Conservation (phyloP, 2,329 filamentous ascomycete species). For the Pseudocercospora eumusae region DNA sequence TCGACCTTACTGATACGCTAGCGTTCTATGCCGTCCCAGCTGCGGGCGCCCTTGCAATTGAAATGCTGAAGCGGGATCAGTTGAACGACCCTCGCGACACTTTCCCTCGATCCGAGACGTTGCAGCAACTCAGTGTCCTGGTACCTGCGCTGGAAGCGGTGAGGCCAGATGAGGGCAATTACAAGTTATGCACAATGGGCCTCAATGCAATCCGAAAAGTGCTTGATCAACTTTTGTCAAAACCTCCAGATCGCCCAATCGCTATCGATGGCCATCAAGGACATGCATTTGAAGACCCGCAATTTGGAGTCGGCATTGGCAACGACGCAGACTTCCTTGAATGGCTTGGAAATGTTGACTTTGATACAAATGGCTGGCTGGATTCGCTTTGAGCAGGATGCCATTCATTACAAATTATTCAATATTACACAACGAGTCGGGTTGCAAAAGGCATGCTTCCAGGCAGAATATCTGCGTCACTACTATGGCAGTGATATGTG, state of each 20-base stretch:
- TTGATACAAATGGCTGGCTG: conserved; percentile 20
- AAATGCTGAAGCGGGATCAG: conserved; percentile 25
- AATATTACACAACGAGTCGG: not conserved
- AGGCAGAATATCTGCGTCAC: too few relatives aligned
- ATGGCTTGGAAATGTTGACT: conserved; percentile 27
- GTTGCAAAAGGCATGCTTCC: too few relatives aligned
- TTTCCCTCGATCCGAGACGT: conserved; percentile 23
- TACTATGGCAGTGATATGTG: too few relatives aligned
- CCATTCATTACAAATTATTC: not conserved
- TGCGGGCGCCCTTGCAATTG: conserved; percentile 28
- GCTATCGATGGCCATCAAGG: not conserved
- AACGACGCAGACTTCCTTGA: conserved; percentile 30
- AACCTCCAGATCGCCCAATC: not conserved
- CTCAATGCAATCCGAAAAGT: conserved; percentile 27
- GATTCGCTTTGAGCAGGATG: conserved; percentile 8
- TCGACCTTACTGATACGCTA: conserved; percentile 24
- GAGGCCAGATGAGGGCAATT: conserved; percentile 25
- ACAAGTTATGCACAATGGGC: conserved; percentile 26
- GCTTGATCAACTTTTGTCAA: conserved; percentile 25
- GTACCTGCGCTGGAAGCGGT: conserved; percentile 24
- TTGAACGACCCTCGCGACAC: conserved; percentile 16
- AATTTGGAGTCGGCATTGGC: conserved; percentile 22
- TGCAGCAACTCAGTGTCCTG: conserved; percentile 27
- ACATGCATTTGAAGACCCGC: conserved; percentile 6
- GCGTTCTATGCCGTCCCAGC: conserved; percentile 26